These are phyloP conservation scores for Euryodendron excelsum DNA, from an alignment of 148 eudicot species.

Conservation along the genomic window DNA sequence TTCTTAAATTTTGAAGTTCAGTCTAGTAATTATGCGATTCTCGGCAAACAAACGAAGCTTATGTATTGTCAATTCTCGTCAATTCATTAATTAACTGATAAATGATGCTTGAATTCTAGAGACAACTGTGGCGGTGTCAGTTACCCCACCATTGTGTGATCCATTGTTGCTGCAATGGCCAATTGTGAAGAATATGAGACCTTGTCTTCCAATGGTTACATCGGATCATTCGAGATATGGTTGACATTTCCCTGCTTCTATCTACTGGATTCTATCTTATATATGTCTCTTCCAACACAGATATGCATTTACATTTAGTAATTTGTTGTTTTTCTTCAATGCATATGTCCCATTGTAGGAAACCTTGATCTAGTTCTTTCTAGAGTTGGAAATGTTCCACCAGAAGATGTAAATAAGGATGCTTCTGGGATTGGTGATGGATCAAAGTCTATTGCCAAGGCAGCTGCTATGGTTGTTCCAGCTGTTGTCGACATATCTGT, in stretches of 20 bases:
- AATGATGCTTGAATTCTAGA: slow-evolving; percentile 14
- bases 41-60: not conserved
- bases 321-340: not conserved
- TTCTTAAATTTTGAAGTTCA: not conserved
- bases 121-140: slow-evolving; percentile 26
- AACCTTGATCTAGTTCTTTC: slow-evolving; percentile 33
- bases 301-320: not conserved
- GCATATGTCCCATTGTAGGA: slow-evolving; percentile 33
- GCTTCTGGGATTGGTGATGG: slow-evolving; percentile 32
- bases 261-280: not conserved
- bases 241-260: slow-evolving; percentile 1
- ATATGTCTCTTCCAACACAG: not conserved
- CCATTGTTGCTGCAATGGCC: slow-evolving; percentile 33
- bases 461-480: slow-evolving; percentile 72
- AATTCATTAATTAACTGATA: not conserved
- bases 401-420: slow-evolving; percentile 35
- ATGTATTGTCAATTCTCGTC: not conserved
- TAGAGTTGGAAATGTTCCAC: slow-evolving; percentile 36
- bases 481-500: slow-evolving; percentile 76
- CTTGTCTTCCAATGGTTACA: slow-evolving; percentile 14
- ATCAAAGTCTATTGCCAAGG: slow-evolving; percentile 51
- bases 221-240: slow-evolving; percentile 33
- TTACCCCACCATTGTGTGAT: slow-evolving; percentile 28
- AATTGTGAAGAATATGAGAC: slow-evolving; percentile 12
- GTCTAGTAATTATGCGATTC: not conserved